These are phyloP conservation scores for Solanum peruvianum DNA, from an alignment of 257 asterid genomes.

Conservation along the genomic window DNA sequence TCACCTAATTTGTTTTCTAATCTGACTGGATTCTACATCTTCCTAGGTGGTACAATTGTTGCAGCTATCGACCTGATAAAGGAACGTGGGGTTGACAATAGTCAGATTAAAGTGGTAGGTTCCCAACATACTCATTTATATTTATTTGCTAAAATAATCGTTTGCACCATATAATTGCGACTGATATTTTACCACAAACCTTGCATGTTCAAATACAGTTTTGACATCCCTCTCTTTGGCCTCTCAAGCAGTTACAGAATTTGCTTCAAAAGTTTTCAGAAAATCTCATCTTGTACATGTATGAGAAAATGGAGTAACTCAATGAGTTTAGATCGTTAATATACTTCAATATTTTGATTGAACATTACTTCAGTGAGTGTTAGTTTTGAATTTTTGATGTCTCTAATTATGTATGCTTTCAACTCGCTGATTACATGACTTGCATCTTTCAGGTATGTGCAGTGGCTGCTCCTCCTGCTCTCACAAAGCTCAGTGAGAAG, in stretches of 20 bases:
- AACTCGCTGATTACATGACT: neutral
- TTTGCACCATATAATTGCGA: neutral
- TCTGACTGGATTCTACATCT: neutral
- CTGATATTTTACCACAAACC: neutral
- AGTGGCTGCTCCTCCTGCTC: slow-evolving; percentile 94
- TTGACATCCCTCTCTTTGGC: neutral
- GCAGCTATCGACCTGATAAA: slow-evolving; percentile 79
- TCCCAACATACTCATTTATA: neutral
- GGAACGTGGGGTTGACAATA: slow-evolving; percentile 67
- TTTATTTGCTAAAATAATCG: neutral
- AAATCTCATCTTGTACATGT: neutral
- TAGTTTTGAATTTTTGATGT: neutral
- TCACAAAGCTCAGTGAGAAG: slow-evolving; percentile 61
- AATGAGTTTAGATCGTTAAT: neutral
- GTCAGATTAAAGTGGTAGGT: slow-evolving; percentile 84
- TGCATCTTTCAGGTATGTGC: slow-evolving; percentile 52
- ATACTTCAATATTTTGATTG: neutral
- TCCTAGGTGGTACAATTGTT: slow-evolving; percentile 77
- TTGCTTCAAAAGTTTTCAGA: neutral
- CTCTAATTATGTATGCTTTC: neutral
- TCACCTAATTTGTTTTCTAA: neutral
- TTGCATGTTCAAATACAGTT: neutral
- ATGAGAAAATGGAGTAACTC: neutral
- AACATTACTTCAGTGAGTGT: neutral
- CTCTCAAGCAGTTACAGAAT: neutral